These are phyloP conservation scores for Pyropia haitanensis DNA, from an alignment of 23 red algal genomes.

Conservation along the genomic window DNA sequence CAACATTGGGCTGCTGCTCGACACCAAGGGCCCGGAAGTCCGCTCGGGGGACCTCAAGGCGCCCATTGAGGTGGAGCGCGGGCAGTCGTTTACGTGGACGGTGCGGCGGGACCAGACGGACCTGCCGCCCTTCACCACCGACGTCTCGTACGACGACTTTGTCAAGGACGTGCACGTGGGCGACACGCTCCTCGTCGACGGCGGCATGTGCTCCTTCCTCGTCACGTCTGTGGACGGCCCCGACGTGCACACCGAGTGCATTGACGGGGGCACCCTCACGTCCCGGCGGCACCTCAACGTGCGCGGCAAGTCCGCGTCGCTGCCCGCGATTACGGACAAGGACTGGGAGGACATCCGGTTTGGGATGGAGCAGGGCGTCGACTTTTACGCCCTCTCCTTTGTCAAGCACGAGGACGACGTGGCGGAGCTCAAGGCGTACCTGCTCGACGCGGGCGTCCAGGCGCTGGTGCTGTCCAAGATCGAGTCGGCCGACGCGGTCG, in stretches of 20 bases:
- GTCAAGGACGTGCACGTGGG: constrained; percentile 79
- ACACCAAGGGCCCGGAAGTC: constrained; percentile 95
- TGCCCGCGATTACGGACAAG: constrained; percentile 96
- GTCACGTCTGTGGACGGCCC: constrained; percentile 51
- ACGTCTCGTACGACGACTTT: constrained; percentile 90
- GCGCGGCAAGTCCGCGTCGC: constrained; percentile 88
- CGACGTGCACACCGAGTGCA: constrained; percentile 89
- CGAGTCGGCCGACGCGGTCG: constrained; percentile 85
- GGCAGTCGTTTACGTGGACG: constrained; percentile 65
- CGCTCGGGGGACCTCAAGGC: constrained; percentile 73
- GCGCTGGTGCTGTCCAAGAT: constrained; percentile 97
- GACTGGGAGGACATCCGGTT: constrained; percentile 99
- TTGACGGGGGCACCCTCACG: constrained; percentile 87
- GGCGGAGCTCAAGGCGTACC: constrained; percentile 44
- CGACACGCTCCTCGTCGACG: constrained; percentile 84
- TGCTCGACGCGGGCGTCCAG: constrained; percentile 26
- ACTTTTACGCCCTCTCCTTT: constrained; percentile 97
- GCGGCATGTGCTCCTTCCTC: constrained; percentile 80
- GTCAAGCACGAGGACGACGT: constrained; percentile 99
- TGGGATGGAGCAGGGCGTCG: constrained; percentile 77
- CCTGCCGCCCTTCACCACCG: constrained; percentile 45
- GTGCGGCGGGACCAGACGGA: constrained; percentile 40
- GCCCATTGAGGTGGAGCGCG: constrained; percentile 66
- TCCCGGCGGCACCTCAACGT: constrained; percentile 96
- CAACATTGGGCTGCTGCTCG: constrained; percentile 78